phyloP scores from a whole-genome alignment of 192 early-diverging fungal genomes.

The Radiomyces spectabilis region DNA sequence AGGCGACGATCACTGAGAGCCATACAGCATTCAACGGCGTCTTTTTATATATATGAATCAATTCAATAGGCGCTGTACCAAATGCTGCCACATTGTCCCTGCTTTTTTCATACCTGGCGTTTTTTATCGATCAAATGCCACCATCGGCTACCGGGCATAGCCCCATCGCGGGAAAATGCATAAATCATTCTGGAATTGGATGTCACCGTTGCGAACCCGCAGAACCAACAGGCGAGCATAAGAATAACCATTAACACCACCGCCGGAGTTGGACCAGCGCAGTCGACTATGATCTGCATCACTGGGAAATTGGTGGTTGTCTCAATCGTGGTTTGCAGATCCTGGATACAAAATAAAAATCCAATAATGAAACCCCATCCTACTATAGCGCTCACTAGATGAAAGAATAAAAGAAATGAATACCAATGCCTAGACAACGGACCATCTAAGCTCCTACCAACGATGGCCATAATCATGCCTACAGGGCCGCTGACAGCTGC shows the following conservation, averaged over 20 bases:
- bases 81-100: background rate
- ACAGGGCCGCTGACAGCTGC: constrained; percentile 36
- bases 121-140: constrained; percentile 33
- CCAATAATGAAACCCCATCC: constrained; percentile 45
- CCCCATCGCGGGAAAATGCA: constrained; percentile 44
- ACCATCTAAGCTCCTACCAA: too few species aligned
- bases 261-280: constrained; percentile 33
- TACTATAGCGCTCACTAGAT: constrained; percentile 24
- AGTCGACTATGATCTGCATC: constrained; percentile 39
- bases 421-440: too few species aligned
- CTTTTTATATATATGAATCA: background rate
- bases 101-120: constrained; percentile 9
- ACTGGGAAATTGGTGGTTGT: constrained; percentile 28
- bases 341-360: constrained; percentile 37
- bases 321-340: constrained; percentile 28
- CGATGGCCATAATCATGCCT: constrained; percentile 37
- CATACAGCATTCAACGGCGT: constrained; percentile 40
- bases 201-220: constrained; percentile 39
- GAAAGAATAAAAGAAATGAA: constrained; percentile 15
- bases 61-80: background rate
- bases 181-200: constrained; percentile 49
- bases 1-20: constrained; percentile 33
- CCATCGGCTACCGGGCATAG: constrained; percentile 37
- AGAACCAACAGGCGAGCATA: constrained; percentile 38
- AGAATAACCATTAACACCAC: constrained; percentile 34